Conservation (phyloP, 768 basidiomycete genomes). For the Podaxis pistillaris region DNA sequence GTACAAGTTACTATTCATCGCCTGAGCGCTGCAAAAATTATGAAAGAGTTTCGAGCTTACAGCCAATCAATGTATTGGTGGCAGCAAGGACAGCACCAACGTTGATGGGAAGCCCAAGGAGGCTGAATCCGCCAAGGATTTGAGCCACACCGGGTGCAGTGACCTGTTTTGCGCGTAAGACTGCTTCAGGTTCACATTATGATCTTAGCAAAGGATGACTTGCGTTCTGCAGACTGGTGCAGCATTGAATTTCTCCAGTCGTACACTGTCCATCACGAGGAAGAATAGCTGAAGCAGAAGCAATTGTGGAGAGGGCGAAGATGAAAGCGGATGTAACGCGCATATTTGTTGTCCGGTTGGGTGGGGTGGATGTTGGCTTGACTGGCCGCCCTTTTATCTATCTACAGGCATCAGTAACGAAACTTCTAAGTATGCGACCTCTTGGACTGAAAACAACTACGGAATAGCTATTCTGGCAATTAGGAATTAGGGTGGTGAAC, state of each 20-base stretch:
- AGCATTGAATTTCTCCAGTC: constrained; percentile 9
- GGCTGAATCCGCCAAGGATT: neutral
- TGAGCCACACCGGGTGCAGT: neutral
- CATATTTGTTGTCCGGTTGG: neutral
- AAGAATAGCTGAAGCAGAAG: neutral
- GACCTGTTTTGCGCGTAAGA: neutral
- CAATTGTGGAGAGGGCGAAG: neutral
- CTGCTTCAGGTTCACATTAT: neutral
- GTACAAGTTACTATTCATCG: neutral
- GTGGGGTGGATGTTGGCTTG: no score
- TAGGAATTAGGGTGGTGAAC: no score
- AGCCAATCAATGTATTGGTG: constrained; percentile 7
- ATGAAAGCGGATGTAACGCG: neutral
- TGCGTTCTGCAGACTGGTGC: constrained; percentile 1
- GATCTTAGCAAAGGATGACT: neutral
- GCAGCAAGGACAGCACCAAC: neutral
- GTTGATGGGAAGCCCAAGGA: neutral
- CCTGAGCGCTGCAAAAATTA: neutral
- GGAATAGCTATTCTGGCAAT: no score
- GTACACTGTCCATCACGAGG: constrained; percentile 2
- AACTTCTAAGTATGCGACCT: no score
- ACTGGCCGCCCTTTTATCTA: no score
- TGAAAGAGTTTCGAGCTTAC: neutral
- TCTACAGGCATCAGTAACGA: no score
- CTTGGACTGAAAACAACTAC: no score